Evolutionary conservation across 768 basidiomycete species (phyloP).

Genomic region (Podaxis rugospora): DNA sequence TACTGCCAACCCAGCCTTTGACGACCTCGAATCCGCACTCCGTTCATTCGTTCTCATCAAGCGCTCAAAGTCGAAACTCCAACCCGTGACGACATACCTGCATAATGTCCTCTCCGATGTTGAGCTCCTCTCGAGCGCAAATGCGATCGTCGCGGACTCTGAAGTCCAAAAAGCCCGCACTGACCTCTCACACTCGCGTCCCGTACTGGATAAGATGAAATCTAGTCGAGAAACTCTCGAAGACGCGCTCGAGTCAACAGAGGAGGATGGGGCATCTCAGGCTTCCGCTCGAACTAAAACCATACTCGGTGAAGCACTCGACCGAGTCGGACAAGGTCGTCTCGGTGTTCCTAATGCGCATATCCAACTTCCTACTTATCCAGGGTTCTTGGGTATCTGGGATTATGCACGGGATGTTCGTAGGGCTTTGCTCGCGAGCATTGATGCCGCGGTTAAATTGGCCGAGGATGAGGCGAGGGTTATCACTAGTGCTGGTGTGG

Average conservation of each 20-base stretch:
- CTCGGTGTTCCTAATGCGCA: constrained; percentile 48
- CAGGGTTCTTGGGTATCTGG: constrained; percentile 79
- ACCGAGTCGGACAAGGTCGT: constrained; percentile 71
- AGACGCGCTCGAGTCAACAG: constrained; percentile 69
- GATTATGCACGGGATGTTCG: constrained; percentile 84
- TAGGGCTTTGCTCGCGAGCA: constrained; percentile 65
- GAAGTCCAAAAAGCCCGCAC: constrained; percentile 70
- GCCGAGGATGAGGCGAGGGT: constrained; percentile 82
- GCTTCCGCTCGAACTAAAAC: constrained; percentile 52
- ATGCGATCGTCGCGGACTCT: constrained; percentile 77
- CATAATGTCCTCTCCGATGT: constrained; percentile 87
- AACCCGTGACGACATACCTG: constrained; percentile 90
- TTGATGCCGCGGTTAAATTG: constrained; percentile 74
- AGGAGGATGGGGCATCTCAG: constrained; percentile 64
- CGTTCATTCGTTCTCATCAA: constrained; percentile 95
- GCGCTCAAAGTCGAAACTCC: constrained; percentile 93
- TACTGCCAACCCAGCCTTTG: constrained; percentile 67
- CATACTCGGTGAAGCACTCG: constrained; percentile 64
- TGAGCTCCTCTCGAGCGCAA: constrained; percentile 80
- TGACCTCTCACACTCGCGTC: constrained; percentile 66
- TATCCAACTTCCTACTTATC: constrained; percentile 70
- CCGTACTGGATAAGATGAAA: constrained; percentile 87
- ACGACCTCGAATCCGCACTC: constrained; percentile 83
- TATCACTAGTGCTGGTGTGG: constrained; percentile 61
- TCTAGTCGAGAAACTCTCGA: constrained; percentile 69